Conservation (phyloP, 2,329 filamentous ascomycete genomes). For the Fusarium musae region DNA sequence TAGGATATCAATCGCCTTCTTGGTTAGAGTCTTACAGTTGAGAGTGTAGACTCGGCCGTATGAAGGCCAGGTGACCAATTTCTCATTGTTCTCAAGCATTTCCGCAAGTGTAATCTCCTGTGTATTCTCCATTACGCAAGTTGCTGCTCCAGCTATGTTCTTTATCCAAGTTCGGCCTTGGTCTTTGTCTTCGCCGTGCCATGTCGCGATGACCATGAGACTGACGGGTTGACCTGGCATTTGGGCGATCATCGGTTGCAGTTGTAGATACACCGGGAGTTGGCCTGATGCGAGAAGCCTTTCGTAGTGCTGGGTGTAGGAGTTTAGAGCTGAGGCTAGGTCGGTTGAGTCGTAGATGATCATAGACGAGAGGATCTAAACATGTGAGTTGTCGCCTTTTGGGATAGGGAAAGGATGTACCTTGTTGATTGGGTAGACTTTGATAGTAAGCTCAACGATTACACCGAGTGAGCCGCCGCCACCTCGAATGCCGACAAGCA, state of each 20-base stretch:
- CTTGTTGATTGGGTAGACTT: not conserved
- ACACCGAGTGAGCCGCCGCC: slow-evolving; percentile 10
- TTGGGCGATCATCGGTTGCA: not conserved
- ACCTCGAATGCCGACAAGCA: slow-evolving; percentile 12
- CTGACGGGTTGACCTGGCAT: not conserved
- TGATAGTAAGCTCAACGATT: slow-evolving; percentile 7
- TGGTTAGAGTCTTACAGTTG: accelerated
- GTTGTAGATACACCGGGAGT: not conserved
- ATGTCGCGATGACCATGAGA: not conserved
- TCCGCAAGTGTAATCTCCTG: not conserved
- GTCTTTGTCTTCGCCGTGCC: not conserved
- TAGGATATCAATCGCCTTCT: accelerated
- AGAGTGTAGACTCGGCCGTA: not conserved
- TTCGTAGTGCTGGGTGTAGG: slow-evolving; percentile 1
- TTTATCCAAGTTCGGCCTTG: not conserved
- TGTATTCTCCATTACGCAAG: not conserved
- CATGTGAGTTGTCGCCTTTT: not conserved
- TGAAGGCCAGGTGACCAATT: not conserved
- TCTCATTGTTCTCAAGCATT: slow-evolving; percentile 1
- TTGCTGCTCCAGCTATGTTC: not conserved
- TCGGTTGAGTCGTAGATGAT: slow-evolving; percentile 6
- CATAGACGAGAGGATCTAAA: not conserved
- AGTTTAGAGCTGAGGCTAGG: accelerated
- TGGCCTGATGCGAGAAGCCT: not conserved
- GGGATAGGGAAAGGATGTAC: not conserved